Conservation (phyloP, 345 rosid genomes). For the Reutealis trisperma region DNA sequence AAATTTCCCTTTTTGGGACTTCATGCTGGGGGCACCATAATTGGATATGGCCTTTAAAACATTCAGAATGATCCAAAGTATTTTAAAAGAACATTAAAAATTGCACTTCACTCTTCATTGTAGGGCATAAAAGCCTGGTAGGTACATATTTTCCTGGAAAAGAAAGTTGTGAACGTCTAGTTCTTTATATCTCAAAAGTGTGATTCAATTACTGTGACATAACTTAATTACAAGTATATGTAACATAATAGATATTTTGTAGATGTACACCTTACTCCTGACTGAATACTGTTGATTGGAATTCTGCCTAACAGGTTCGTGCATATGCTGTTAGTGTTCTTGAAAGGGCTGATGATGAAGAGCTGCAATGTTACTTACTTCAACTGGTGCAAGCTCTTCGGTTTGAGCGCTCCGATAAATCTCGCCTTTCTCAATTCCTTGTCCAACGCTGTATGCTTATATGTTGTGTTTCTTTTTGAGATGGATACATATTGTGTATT, state of each 20-base stretch:
- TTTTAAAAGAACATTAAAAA: neutral
- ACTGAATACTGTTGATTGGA: constrained; percentile 19
- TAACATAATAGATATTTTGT: neutral
- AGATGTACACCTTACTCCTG: neutral
- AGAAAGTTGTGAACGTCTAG: neutral
- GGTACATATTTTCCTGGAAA: neutral
- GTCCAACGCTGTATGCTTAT: constrained; percentile 75
- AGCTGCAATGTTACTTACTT: constrained; percentile 96
- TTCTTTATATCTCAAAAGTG: neutral
- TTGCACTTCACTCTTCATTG: neutral
- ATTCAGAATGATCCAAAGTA: neutral
- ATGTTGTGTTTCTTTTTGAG: constrained; percentile 1
- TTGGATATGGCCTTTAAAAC: neutral
- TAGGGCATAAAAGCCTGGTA: neutral
- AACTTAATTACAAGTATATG: neutral
- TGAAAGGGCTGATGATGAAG: constrained; percentile 98
- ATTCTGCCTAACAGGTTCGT: constrained; percentile 67
- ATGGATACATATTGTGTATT: neutral
- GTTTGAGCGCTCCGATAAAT: constrained; percentile 94
- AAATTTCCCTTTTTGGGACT: neutral
- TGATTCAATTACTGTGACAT: neutral
- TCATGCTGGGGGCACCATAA: neutral
- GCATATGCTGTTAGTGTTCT: constrained; percentile 98
- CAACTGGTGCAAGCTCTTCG: constrained; percentile 99
- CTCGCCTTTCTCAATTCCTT: constrained; percentile 90